Evolutionary conservation across 768 basidiomycete genomes (phyloP), one percentile per base, ranked within the genome.

Genomic region (Kwoniella europaea): DNA sequence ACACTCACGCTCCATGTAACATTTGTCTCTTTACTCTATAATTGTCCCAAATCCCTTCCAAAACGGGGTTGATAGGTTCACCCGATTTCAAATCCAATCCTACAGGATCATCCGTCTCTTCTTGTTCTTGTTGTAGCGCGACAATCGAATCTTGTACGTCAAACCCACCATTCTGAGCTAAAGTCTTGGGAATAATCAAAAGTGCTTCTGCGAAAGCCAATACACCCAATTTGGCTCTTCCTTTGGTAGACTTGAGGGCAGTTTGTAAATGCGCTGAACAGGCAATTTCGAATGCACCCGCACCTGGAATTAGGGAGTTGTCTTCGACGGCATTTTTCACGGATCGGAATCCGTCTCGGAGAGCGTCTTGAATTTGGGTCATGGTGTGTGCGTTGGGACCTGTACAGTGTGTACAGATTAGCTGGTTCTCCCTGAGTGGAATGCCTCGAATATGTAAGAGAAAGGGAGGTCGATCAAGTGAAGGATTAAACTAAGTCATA

Each of bases 1-100:
- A 5, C 35, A 85, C 90, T 82, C 76, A 94, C 94, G 92, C 93
- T 79, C 94, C 96, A 82, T 98, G 95, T 57, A 99, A 85, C 94
- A 99, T 97, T 82, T 99, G 97, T 71, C 96, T 87, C 87, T 99
- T 99, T 71, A 99, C 97, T 74, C 97, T 88, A 82, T 97, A 98
- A 85, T 98, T 98, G 83, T 99, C 97, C 95, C 95, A 99, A 29
- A 99, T 90, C 46, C 97, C 97, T 81, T 94, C 92, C 5, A 93
- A 90, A 10, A 92, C 92, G 22, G 97, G 97, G 80, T 99, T 96
- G 80, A 96, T 92, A 1, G 96, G 94, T 84, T 97, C 94, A 63
- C 97, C 97, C 18, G 94, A 91, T 82, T 93, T 86, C 46, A 99
- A 86, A 85, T 98, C 93, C 72, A 99, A 83, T 16, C 97, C 97